Base-by-base conservation (phyloP, 2,329 filamentous ascomycete genomes). In the Venturia pyrina region DNA sequence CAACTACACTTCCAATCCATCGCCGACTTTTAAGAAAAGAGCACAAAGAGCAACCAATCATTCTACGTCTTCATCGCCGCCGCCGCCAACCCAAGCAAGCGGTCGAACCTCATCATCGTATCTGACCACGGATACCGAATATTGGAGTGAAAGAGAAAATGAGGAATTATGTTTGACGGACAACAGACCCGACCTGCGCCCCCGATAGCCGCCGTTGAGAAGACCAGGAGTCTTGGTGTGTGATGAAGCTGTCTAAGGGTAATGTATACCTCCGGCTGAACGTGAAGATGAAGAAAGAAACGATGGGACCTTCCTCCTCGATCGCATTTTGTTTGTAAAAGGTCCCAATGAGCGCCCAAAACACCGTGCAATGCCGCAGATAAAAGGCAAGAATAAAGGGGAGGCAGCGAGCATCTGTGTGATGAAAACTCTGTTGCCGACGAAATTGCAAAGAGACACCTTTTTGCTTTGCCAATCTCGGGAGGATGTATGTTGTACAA, bases 351-450 rank as follows among this genome's bases (percentile, higher is more conserved):
- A 32, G 43, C 62, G 62, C 62, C 62, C 28, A 28, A 63, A 68
- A 68, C 66, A 65, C 67, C 67, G 57, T 68, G 66, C 61, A 66
- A 68, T 67, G 64, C 66, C 57, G 63, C 66, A 62, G 41, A 65
- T 41, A 37, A 62, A 44, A 44, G 21, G 21, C 37, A 60, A 44
- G 40, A 24, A 61, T 37, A 28, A 28, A 43, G 37, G 63, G 37
- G 19, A 65, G 40, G 43, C 56, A 61, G n/a, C 11, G 34, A 64
- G 41, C 10, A 7, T 8, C 37, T 46, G 24, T 40, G 24, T 19
- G 24, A n/a, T 5, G 32, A 37, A 24, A 53, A 32, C 43, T 50
- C 46, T 10, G 28, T 34, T 43, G 44, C 62, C 43, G 28, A 17
- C 62, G 34, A 56, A 19, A 48, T 62, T 40, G 62, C 43, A 64